These are phyloP conservation scores for Isochrysis galbana DNA, from an alignment of 78 protist genomes.

Conservation along the genomic window DNA sequence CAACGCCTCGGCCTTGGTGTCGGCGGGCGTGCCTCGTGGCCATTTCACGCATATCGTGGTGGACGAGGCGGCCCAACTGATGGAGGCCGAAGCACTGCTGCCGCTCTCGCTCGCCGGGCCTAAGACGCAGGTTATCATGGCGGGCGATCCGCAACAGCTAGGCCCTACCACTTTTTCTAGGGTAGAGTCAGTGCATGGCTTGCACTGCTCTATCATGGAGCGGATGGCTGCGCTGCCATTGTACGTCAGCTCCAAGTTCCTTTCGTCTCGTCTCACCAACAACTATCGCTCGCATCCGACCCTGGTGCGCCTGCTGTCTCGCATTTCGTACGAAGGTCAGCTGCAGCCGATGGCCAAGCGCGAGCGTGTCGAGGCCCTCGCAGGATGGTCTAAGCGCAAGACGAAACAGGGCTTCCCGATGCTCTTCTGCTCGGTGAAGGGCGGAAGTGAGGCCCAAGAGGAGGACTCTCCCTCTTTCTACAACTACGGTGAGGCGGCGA, in stretches of 20 bases:
- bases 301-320: slow-evolving; percentile 31
- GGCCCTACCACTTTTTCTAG: slow-evolving; percentile 42
- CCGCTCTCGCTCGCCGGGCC: background rate
- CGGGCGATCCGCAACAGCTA: slow-evolving; percentile 58
- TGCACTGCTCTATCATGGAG: slow-evolving; percentile 23
- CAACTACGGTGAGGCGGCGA: slow-evolving; percentile 19
- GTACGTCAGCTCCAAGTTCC: background rate
- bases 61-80: slow-evolving; percentile 49
- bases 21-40: background rate
- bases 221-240: slow-evolving; percentile 22
- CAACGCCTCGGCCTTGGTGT: background rate
- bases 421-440: slow-evolving; percentile 31
- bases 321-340: slow-evolving; percentile 33
- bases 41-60: slow-evolving; percentile 28
- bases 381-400: background rate
- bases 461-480: slow-evolving; percentile 44
- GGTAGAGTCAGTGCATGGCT: background rate
- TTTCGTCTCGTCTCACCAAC: slow-evolving; percentile 17
- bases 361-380: background rate
- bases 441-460: slow-evolving; percentile 33
- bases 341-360: background rate
- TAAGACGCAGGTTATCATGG: slow-evolving; percentile 36
- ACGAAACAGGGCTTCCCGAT: background rate
- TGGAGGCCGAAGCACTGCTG: slow-evolving; percentile 37
- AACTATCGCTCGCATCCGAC: slow-evolving; percentile 56